phyloP scores from a whole-genome alignment of 371 early-diverging fungal genomes.

The Coemansia sp. region DNA sequence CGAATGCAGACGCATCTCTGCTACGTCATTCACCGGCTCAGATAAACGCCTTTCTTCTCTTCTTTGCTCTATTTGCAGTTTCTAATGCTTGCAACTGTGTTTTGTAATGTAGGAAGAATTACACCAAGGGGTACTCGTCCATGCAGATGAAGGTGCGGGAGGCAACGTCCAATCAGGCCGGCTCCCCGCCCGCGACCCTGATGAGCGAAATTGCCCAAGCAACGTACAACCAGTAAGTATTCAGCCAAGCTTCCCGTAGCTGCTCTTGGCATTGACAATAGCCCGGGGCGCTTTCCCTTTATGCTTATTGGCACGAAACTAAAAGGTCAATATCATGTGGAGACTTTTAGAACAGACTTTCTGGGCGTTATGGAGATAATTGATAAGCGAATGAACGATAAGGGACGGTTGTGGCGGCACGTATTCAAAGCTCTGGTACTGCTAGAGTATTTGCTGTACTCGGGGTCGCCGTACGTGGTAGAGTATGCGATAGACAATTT shows the following conservation, averaged over 20 bases:
- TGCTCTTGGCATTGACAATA: not conserved
- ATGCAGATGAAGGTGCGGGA: conserved; percentile 92
- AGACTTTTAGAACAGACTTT: conserved; percentile 73
- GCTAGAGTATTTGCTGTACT: conserved; percentile 72
- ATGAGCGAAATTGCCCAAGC: conserved; percentile 89
- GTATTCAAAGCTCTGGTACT: conserved; percentile 84
- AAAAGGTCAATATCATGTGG: not conserved
- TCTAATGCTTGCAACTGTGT: not conserved
- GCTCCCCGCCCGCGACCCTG: conserved; percentile 79
- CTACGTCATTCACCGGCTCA: not conserved
- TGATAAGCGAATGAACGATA: conserved; percentile 94
- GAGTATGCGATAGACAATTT: conserved; percentile 85
- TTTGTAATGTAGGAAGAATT: conserved; percentile 78
- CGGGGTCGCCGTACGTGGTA: conserved; percentile 87
- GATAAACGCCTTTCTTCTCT: not conserved
- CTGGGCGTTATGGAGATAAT: conserved; percentile 95
- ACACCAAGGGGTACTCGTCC: conserved; percentile 93
- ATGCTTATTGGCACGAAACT: not conserved
- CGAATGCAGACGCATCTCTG: not conserved
- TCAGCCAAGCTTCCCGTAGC: not conserved
- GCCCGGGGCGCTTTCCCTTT: not conserved
- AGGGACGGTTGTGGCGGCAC: conserved; percentile 97
- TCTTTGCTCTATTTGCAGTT: not conserved
- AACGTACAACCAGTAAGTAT: conserved; percentile 80
- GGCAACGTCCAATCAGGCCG: conserved; percentile 92